Evolutionary conservation across 345 rosid species (phyloP).

Genomic region (Brassica carinata): DNA sequence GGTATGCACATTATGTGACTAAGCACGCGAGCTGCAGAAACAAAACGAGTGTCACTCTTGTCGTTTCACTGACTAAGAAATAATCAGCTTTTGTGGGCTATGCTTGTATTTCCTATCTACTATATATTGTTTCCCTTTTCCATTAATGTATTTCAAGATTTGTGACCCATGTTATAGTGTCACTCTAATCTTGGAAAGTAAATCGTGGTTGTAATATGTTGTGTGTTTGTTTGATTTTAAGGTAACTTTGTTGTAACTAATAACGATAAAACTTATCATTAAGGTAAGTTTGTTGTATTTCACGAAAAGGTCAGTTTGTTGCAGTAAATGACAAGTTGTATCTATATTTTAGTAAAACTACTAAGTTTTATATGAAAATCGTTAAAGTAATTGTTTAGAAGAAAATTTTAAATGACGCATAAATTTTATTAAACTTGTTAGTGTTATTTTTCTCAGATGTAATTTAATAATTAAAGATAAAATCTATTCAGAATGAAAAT

Average conservation of each 20-base stretch:
- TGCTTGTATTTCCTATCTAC: neutral
- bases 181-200: neutral
- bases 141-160: neutral
- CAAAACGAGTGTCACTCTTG: conserved; percentile 34
- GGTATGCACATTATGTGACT: conserved; percentile 37
- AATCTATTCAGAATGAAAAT: neutral
- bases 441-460: neutral
- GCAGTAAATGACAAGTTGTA: neutral
- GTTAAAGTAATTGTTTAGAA: neutral
- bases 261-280: neutral
- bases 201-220: neutral
- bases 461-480: neutral
- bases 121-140: neutral
- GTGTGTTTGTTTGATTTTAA: neutral
- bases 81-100: conserved; percentile 1
- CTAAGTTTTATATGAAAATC: neutral
- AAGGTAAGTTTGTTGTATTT: neutral
- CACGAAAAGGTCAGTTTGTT: neutral
- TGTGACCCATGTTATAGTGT: neutral
- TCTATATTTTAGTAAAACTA: neutral
- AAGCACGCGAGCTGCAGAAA: conserved; percentile 12
- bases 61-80: conserved; percentile 33
- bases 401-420: neutral
- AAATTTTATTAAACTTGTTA: neutral
- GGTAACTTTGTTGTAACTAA: neutral